phyloP scores from a whole-genome alignment of 306 rosid species.

The Castanea crenata region DNA sequence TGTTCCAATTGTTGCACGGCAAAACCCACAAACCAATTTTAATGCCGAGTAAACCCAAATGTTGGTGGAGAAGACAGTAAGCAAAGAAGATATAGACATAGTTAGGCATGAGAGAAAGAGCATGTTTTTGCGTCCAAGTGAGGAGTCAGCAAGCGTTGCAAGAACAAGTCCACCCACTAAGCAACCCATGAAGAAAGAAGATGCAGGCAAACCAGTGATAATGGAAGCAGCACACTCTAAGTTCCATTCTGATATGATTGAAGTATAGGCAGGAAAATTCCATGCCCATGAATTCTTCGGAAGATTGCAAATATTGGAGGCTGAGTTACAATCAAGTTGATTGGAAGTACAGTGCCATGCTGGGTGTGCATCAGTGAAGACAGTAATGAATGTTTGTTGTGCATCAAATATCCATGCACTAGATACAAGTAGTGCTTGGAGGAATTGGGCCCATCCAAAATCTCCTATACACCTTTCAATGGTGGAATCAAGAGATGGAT shows the following conservation, averaged over 20 bases:
- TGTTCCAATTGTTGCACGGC: no score
- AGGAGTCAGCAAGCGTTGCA: slow-evolving; percentile 56
- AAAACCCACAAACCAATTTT: no score
- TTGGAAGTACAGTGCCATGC: slow-evolving; percentile 42
- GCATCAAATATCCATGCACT: no score
- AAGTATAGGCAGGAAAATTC: slow-evolving; percentile 37
- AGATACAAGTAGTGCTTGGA: no score
- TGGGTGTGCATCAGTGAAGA: slow-evolving; percentile 56
- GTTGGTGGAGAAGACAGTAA: no score
- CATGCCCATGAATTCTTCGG: slow-evolving; percentile 45
- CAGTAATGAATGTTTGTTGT: slow-evolving; percentile 55
- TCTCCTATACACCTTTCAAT: no score
- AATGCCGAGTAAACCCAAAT: no score
- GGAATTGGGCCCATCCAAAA: no score
- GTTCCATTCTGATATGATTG: slow-evolving; percentile 18
- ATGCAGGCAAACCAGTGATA: slow-evolving; percentile 49
- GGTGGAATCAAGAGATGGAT: slow-evolving; percentile 5
- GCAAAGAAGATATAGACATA: no score
- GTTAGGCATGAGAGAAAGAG: no score
- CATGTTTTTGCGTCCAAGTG: slow-evolving; percentile 42
- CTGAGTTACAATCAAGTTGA: neutral
- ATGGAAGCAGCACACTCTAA: neutral
- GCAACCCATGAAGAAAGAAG: slow-evolving; percentile 60
- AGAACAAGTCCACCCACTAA: slow-evolving; percentile 46
- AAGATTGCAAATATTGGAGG: slow-evolving; percentile 38